These are phyloP conservation scores for Piper longum DNA, from an alignment of 164 flowering plant genomes.

Conservation along the genomic window DNA sequence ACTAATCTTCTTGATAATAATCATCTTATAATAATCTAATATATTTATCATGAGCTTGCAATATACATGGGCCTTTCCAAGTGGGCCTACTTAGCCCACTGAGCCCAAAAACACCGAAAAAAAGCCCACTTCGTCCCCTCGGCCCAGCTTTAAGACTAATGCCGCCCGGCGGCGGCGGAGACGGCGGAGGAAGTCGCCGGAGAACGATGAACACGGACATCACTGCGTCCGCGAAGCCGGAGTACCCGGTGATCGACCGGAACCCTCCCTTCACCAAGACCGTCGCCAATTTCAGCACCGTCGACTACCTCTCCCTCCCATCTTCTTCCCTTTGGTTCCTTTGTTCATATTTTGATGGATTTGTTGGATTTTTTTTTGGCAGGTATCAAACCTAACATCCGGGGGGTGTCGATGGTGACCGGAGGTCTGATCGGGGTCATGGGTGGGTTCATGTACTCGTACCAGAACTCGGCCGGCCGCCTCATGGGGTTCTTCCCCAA, in stretches of 20 bases:
- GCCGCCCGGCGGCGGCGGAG: background rate
- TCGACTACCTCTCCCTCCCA: slow-evolving; percentile 50
- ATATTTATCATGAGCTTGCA: no score
- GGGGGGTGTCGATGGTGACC: slow-evolving; percentile 93
- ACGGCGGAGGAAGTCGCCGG: background rate
- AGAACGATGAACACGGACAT: slow-evolving; percentile 80
- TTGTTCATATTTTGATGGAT: background rate
- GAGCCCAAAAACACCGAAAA: no score
- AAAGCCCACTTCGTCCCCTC: no score
- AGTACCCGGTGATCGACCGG: slow-evolving; percentile 86
- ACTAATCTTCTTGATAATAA: no score
- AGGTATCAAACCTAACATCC: slow-evolving; percentile 84
- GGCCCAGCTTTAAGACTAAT: background rate
- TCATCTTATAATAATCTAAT: no score
- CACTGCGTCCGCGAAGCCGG: slow-evolving; percentile 70
- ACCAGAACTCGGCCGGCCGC: slow-evolving; percentile 92
- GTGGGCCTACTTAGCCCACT: no score
- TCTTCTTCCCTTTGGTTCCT: slow-evolving; percentile 4
- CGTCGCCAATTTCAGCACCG: slow-evolving; percentile 70
- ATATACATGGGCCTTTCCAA: no score
- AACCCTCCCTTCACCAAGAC: slow-evolving; percentile 90
- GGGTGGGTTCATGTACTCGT: slow-evolving; percentile 98
- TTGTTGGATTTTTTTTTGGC: slow-evolving; percentile 1
- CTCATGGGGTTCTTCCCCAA: slow-evolving; percentile 97
- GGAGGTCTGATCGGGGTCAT: slow-evolving; percentile 85